These are phyloP conservation scores for Lipomyces oligophaga DNA, from an alignment of 805 yeast species.

Conservation along the genomic window DNA sequence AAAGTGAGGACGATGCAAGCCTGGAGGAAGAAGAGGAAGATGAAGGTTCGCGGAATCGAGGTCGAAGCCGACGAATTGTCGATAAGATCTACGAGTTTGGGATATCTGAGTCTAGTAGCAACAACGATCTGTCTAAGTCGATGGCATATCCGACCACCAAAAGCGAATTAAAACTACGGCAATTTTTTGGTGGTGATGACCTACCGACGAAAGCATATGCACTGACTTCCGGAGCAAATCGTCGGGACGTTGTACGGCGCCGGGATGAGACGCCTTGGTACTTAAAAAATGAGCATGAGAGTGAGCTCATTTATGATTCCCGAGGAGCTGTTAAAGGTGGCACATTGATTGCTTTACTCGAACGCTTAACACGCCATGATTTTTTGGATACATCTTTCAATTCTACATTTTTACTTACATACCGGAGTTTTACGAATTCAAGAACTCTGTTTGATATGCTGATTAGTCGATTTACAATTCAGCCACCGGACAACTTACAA, in stretches of 20 bases:
- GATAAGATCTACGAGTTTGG: too few relatives aligned
- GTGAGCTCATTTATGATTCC: slow-evolving; percentile 53
- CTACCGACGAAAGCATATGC: slow-evolving; percentile 13
- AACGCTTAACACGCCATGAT: slow-evolving; percentile 72
- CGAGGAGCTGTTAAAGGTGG: slow-evolving; percentile 77
- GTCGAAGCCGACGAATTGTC: too few relatives aligned
- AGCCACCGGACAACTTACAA: slow-evolving; percentile 83
- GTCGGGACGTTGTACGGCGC: slow-evolving; percentile 4
- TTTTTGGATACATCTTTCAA: slow-evolving; percentile 59
- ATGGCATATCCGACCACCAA: slow-evolving; percentile 8
- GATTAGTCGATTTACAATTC: slow-evolving; percentile 60
- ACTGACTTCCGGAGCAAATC: slow-evolving; percentile 1
- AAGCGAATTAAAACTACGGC: slow-evolving; percentile 18
- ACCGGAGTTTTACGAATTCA: slow-evolving; percentile 69
- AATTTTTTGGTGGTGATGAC: slow-evolving; percentile 20
- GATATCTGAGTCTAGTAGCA: too few relatives aligned
- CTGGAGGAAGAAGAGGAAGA: slow-evolving; percentile 3
- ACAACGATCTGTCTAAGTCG: background rate
- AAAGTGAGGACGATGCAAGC: background rate
- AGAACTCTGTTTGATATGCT: slow-evolving; percentile 56
- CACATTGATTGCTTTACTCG: slow-evolving; percentile 63
- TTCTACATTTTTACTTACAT: slow-evolving; percentile 68
- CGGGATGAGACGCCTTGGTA: slow-evolving; percentile 45
- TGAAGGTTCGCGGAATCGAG: background rate
- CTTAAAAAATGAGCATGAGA: slow-evolving; percentile 50